Base-by-base conservation (phyloP, 257 asterid species). In the Solanum appendiculatum region DNA sequence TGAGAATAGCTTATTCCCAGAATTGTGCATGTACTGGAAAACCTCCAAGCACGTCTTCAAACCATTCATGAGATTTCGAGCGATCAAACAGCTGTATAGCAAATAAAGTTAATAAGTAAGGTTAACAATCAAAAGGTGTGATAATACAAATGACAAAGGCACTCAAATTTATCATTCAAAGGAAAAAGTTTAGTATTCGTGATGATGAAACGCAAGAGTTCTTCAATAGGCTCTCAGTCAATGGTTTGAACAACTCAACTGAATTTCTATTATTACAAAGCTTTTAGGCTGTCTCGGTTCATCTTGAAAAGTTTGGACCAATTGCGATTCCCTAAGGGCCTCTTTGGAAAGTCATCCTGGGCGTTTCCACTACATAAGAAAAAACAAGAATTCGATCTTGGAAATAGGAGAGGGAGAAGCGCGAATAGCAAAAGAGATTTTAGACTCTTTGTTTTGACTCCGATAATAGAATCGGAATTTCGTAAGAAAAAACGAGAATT, bases 11-110 rank as follows among this genome's bases (percentile, higher is more conserved):
- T 92, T 91, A 89, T 93, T 92, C 83, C 93, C 98, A 63, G 93
- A 92, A 88, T 54, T 96, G 89, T 94, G 93, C 99, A 97, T 97
- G 89, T 91, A 93, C 37, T 85, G 90, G 90, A 90, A 96, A 86
- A 96, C 96, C 90, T 97, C 99, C 44, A 89, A 88, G 90, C 99
- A 97, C 37, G 92, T 95, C 91, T 92, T 97, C 93, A 96, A 86
- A 88, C 97, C 98, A 90, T 91, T 93, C 98, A 97, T 89, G 83
- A 96, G 94, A 90, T 97, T 97, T 86, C 99, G 95, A 66, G 99
- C 97, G 63, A 97, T 97, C 93, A 97, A 89, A 90, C 99, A 97
- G 91, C 99, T 96, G 98, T 89, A 92, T 85, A 87, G 84, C 84
- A 90, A 63, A 91, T 44, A 80, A 46, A 80, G 66, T 46, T 78